A percentile compares a stretch with the other conserved stretches of the same genome.
These are phyloP conservation scores for Ganoderma lucidum DNA, from an alignment of 1,284 basidiomycete species.

Conservation along the genomic window DNA sequence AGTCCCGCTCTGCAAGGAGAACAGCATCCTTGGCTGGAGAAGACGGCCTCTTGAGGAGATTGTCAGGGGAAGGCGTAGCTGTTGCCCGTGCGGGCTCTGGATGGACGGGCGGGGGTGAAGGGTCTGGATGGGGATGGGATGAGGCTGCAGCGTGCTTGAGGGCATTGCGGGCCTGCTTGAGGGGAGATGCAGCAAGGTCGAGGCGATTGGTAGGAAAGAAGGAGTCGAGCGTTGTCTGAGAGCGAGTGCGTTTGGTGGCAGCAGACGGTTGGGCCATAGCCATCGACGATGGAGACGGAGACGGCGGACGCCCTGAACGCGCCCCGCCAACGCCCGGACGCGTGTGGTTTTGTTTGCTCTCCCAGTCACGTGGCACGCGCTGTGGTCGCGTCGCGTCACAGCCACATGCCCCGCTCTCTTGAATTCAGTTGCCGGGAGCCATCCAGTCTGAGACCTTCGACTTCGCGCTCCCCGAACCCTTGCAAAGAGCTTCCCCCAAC, in stretches of 20 bases:
- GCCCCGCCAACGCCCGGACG: conserved; percentile 6
- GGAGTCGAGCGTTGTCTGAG: conserved; percentile 28
- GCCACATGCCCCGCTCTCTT: neutral
- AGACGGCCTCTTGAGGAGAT: conserved; percentile 31
- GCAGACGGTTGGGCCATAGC: neutral
- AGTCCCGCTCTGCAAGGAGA: conserved; percentile 22
- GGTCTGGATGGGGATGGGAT: neutral
- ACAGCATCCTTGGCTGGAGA: conserved; percentile 29
- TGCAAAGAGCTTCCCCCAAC: no score
- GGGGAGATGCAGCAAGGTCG: conserved; percentile 26
- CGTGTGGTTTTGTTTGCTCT: conserved; percentile 16
- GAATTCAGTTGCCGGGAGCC: no score
- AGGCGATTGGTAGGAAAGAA: conserved; percentile 20
- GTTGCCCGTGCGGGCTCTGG: neutral
- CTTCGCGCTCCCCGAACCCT: no score
- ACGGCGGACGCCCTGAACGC: neutral
- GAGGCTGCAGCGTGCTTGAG: conserved; percentile 11
- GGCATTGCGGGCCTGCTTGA: conserved; percentile 29
- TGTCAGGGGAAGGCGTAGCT: conserved; percentile 11
- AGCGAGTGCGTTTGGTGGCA: conserved; percentile 26
- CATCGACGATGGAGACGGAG: conserved; percentile 15
- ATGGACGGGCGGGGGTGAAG: conserved; percentile 10
- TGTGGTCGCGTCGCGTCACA: conserved; percentile 9
- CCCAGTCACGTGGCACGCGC: conserved; percentile 8
- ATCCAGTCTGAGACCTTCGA: neutral